These are phyloP conservation scores for Acer campestre DNA, from an alignment of 345 rosid genomes.

Conservation along the genomic window DNA sequence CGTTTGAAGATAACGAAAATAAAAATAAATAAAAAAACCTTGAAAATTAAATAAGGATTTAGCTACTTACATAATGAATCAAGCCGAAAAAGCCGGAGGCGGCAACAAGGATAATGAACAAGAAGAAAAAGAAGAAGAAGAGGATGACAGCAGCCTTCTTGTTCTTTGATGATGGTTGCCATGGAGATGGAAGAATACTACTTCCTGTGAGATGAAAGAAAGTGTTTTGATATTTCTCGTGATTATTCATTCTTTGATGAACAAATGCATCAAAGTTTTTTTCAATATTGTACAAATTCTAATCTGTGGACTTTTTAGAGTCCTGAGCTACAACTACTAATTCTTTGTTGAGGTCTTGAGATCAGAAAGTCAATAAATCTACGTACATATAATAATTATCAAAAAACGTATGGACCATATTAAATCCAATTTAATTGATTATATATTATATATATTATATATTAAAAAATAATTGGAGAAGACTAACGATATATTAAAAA, in stretches of 20 bases:
- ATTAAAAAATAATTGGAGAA: too few relatives aligned
- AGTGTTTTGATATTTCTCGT: conserved; percentile 4
- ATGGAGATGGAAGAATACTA: background rate
- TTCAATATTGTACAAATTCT: background rate
- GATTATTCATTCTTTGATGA: conserved; percentile 6
- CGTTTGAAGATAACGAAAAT: too few relatives aligned
- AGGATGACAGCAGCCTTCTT: background rate
- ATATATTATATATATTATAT: too few relatives aligned
- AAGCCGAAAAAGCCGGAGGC: conserved; percentile 3
- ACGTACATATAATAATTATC: background rate
- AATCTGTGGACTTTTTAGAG: background rate
- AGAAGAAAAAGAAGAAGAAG: background rate
- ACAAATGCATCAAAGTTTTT: background rate
- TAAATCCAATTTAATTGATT: background rate
- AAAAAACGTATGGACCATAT: background rate
- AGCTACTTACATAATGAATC: conserved; percentile 21
- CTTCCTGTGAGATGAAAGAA: background rate
- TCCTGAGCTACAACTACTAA: too few relatives aligned
- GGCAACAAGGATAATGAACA: conserved; percentile 13
- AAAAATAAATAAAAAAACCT: too few relatives aligned
- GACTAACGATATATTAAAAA: too few relatives aligned
- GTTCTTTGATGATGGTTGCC: background rate
- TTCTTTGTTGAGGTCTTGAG: too few relatives aligned
- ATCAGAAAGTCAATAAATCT: background rate
- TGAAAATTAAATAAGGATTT: background rate